Evolutionary conservation across 805 yeast genomes (phyloP), one percentile per base, ranked within the genome.

Genomic region (Metschnikowia peoriensis): DNA sequence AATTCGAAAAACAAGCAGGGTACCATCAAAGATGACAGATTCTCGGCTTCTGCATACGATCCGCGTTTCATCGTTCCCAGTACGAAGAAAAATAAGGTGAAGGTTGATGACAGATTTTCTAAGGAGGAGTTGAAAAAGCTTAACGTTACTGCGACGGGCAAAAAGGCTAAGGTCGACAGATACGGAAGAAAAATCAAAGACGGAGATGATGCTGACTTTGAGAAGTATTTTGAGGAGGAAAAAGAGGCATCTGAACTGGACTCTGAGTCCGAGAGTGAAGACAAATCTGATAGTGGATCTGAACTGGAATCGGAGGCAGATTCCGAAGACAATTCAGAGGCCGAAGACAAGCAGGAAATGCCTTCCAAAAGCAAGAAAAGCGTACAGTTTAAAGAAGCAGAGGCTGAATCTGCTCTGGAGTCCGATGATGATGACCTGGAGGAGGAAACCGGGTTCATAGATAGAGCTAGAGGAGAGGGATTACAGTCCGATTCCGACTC

Each of bases 41-140:
- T 93, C 68, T 71, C 87, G 8, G 75, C 84, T 8, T 86, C 93
- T 7, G 89, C 86, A 61, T 82, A 79, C 58, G 99, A 94, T 69
- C 98, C 98, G 4, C 78, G 97, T 57, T 94, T 93, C 73, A 85
- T 82, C 54, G 71, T 83, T 28, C 92, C 97, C 1, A 85, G 78
- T 62, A 79, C 78, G 66, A 84, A 83, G 60, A 83, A 85, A 51
- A 71, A 84, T 55, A 88, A 86, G 66, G 87, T 90, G 38, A 83
- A 88, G 60, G 77, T 94, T 27, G 99, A 94, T 70, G 86, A 83
- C 52, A 83, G 99, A 69, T 94, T 94, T 70, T 70, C 76, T 48
- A 86, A 85, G 60, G 82, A 83, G 44, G 88, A 83, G 51, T 69
- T 88, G 46, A 72, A 75, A 47, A 80, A 84, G 56, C 69, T 75